Base-by-base conservation (phyloP, 2,329 filamentous ascomycete species). In the Pyricularia sp. region DNA sequence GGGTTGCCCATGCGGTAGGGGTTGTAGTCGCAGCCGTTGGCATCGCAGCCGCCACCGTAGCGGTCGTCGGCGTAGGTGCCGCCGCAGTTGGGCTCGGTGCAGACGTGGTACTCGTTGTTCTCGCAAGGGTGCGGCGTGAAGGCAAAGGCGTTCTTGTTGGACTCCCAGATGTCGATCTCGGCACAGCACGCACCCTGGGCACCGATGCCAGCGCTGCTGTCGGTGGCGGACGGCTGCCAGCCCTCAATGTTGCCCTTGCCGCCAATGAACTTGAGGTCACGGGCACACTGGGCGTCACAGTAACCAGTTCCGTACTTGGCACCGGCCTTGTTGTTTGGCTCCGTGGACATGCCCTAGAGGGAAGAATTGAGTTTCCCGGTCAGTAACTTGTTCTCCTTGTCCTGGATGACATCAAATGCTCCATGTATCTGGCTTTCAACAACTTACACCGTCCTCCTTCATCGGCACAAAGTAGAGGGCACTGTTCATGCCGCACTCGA, bases 11-110 rank as follows among this genome's bases (percentile, higher is more conserved):
- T 83, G 74, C 87, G 86, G 84, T 84, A 90, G n/a, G 84, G 79
- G 82, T 89, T 89, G 82, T 86, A 89, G 76, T 89, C 88, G 72
- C 88, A 90, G 58, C 88, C 88, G 74, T 88, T 86, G 73, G 86
- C 84, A 76, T 90, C 88, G 76, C 88, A 90, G 69, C 85, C 79
- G 70, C 87, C 86, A 55, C 76, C 78, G 75, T 88, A 89, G 72
- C 86, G 85, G 74, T 83, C 79, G 66, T 76, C 74, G 4, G 78
- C 79, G 71, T 81, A 84, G 31, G 80, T 80, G 70, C 82, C 85
- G 71, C 84, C 84, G 71, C 83, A 86, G 26, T 72, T 70, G 71
- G 78, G 76, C 42, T 76, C 78, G 17, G 78, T 78, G 79, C 86
- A 88, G 72, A 82, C 80, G 71, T 79, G 78, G 71, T 83, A 81